These are phyloP conservation scores for Mucor sp. DNA, from an alignment of 371 early-diverging fungal species.

Conservation along the genomic window DNA sequence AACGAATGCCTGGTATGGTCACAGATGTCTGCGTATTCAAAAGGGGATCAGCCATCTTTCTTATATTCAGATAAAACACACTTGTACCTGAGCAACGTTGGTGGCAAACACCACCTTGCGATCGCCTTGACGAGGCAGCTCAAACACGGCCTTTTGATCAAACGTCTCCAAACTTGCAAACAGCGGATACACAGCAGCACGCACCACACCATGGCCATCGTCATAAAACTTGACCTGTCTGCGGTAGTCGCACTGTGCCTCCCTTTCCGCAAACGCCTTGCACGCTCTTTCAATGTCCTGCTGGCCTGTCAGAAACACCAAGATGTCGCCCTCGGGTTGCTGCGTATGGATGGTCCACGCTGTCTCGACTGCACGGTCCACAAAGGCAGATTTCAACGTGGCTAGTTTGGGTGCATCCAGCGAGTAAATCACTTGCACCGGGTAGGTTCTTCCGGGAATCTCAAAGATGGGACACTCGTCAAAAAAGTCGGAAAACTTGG, in stretches of 20 bases:
- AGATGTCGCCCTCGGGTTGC: constrained; percentile 74
- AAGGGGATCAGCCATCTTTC: no score
- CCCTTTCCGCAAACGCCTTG: constrained; percentile 46
- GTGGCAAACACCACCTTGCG: constrained; percentile 98
- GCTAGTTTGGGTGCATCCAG: constrained; percentile 53
- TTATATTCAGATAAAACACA: no score
- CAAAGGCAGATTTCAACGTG: constrained; percentile 67
- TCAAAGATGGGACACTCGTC: constrained; percentile 82
- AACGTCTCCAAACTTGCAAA: constrained; percentile 91
- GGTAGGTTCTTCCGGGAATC: constrained; percentile 83
- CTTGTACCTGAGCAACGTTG: constrained; percentile 97
- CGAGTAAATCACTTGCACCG: constrained; percentile 73
- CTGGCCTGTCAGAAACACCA: constrained; percentile 94
- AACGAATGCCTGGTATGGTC: constrained; percentile 89
- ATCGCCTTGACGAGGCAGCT: constrained; percentile 74
- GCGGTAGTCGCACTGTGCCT: constrained; percentile 31
- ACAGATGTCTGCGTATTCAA: constrained; percentile 55
- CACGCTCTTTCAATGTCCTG: constrained; percentile 85
- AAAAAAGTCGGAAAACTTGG: constrained; percentile 74
- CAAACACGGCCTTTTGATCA: constrained; percentile 92
- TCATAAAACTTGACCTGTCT: constrained; percentile 43
- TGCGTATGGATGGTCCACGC: constrained; percentile 76
- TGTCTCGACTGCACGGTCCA: constrained; percentile 73
- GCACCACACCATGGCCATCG: constrained; percentile 58
- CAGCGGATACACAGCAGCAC: constrained; percentile 76